phyloP scores from a whole-genome alignment of 169 alveolate species.

The Plasmodium gallinaceum region DNA sequence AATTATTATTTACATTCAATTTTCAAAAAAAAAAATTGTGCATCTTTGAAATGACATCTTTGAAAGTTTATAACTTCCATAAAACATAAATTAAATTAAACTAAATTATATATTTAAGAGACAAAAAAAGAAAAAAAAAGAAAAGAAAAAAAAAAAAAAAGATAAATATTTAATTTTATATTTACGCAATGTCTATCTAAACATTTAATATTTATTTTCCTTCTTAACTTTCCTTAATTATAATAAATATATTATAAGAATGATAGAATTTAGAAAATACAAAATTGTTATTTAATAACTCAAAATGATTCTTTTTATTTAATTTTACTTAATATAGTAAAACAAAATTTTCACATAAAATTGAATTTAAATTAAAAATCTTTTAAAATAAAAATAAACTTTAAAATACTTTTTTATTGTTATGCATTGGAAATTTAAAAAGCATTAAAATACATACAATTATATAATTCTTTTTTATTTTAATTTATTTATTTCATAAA shows the following conservation, averaged over 20 bases:
- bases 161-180: conserved; percentile 1
- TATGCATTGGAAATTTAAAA: conserved; percentile 10
- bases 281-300: conserved; percentile 10
- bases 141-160: conserved; percentile 12
- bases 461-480: conserved; percentile 6
- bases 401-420: conserved; percentile 14
- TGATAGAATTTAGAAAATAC: conserved; percentile 25
- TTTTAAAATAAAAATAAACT: background rate
- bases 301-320: conserved; percentile 21
- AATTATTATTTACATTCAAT: background rate
- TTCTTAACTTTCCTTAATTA: background rate
- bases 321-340: conserved; percentile 18
- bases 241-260: background rate
- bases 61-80: background rate
- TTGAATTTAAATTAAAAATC: conserved; percentile 18
- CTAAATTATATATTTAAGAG: background rate
- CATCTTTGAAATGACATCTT: conserved; percentile 16
- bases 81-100: background rate
- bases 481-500: conserved; percentile 3
- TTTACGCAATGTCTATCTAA: conserved; percentile 1
- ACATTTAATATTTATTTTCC: conserved; percentile 20
- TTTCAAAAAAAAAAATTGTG: conserved; percentile 8
- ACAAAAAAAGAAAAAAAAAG: background rate
- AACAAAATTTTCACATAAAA: conserved; percentile 19
- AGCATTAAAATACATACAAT: conserved; percentile 9